Evolutionary conservation across 2,329 filamentous ascomycete species (phyloP).

Genomic region (Achaetomium macrosporum): DNA sequence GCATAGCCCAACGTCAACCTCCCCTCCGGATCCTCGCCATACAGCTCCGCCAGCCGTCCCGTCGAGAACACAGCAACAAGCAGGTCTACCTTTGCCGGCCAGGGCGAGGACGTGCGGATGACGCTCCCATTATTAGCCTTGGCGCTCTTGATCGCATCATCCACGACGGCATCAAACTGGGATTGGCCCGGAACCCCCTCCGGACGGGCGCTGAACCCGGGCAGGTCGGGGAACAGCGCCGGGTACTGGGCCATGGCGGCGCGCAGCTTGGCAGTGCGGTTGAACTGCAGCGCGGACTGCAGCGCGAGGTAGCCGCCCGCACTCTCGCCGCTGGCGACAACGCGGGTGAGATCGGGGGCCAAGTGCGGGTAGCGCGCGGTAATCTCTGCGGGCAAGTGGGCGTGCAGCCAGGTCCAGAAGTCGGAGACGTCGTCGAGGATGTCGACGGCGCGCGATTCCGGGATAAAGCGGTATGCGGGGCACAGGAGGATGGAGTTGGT

Average conservation of each 20-base stretch:
- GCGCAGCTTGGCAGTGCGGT: conserved; percentile 15
- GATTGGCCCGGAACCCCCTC: neutral
- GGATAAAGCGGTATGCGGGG: conserved; percentile 47
- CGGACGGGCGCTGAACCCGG: neutral
- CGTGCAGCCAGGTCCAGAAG: conserved; percentile 42
- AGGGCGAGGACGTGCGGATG: conserved; percentile 12
- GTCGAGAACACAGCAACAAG: neutral
- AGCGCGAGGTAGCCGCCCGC: conserved; percentile 24
- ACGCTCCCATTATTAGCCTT: neutral
- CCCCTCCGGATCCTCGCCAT: conserved; percentile 15
- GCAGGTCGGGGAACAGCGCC: conserved; percentile 16
- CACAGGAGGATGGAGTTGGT: conserved; percentile 38
- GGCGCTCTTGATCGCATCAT: conserved; percentile 4
- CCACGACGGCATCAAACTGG: conserved; percentile 7
- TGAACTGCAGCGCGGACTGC: conserved; percentile 22
- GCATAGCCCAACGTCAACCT: conserved; percentile 14
- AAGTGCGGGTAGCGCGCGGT: conserved; percentile 6
- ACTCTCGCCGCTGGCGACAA: conserved; percentile 20
- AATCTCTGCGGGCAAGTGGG: conserved; percentile 4
- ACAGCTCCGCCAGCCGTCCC: conserved; percentile 12
- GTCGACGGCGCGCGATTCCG: conserved; percentile 40
- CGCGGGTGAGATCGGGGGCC: conserved; percentile 12
- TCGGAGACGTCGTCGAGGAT: conserved; percentile 42
- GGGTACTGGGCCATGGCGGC: conserved; percentile 20
- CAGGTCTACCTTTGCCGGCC: conserved; percentile 8